Evolutionary conservation across 2,329 filamentous ascomycete genomes (phyloP), one percentile per base, ranked within the genome.

Genomic region (Pyrenochaeta sp.): DNA sequence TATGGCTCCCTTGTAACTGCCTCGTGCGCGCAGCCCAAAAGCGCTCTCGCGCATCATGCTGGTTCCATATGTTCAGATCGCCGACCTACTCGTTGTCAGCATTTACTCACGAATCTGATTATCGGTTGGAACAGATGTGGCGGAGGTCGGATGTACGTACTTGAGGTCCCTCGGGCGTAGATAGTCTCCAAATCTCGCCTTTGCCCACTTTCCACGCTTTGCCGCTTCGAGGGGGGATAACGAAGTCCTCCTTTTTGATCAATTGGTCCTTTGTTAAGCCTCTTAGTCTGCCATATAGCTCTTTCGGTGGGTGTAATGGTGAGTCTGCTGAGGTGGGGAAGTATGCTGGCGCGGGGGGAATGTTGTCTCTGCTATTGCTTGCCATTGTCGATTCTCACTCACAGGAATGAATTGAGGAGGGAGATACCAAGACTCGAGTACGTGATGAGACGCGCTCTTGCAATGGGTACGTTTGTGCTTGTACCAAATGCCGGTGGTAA

Each of bases 1-100:
- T 85, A 73, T 96, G 92, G 2, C 88, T 88, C 13, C 88, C 86
- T 67, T 96, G 90, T 19, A 96, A 84, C 74, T 96, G 91, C 56
- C 89, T 85, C 12, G 91, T 95, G 37, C 92, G 85, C 0, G 87
- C 83, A 1, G 92, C 91, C 92, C 91, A 96, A 80, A 96, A 92
- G 42, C 88, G 84, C 74, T 96, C 92, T 13, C 91, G 86, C 0
- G 91, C 90, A 75, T 95, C 93, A 62, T 88, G 80, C 5, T 84
- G 82, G 67, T 90, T 91, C 90, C 91, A 96, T 67, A 95, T 84
- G 75, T 96, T 96, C 19, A 95, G 80, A 68, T 95, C 92, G 52
- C 91, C 90, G 48, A 96, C 58, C 43, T 30, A 15, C 3, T 36
- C 12, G 7, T 15, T 36, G 32, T 36, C 12, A 36, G 12, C 12